These are phyloP conservation scores for Picochlorum sp. DNA, from an alignment of 139 green algal genomes.

Conservation along the genomic window DNA sequence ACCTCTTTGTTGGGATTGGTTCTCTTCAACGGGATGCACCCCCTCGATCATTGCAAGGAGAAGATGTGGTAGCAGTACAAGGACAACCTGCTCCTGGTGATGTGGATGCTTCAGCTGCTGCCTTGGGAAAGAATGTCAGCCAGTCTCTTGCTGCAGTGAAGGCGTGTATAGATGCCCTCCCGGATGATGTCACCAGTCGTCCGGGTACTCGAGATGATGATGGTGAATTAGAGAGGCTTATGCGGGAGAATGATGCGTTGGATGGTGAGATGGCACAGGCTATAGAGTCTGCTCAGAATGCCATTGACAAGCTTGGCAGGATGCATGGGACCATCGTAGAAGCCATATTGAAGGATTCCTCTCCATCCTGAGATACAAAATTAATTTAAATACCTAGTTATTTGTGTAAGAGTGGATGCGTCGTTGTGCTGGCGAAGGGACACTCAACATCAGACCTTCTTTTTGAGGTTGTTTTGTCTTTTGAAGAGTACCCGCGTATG, in stretches of 20 bases:
- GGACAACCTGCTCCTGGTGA: background rate
- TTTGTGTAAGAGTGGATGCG: too few relatives aligned
- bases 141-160: background rate
- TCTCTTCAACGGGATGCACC: conserved; percentile 25
- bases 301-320: background rate
- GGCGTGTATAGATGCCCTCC: background rate
- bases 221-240: background rate
- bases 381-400: too few relatives aligned
- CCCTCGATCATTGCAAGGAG: conserved; percentile 3
- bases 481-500: too few relatives aligned
- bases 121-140: background rate
- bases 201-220: background rate
- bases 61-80: background rate
- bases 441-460: too few relatives aligned
- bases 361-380: too few relatives aligned
- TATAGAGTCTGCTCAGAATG: background rate
- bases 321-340: too few relatives aligned
- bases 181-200: background rate
- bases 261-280: background rate
- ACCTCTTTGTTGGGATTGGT: conserved; percentile 23
- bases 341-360: too few relatives aligned
- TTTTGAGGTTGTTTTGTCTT: too few relatives aligned
- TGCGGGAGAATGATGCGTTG: too few relatives aligned
- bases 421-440: too few relatives aligned
- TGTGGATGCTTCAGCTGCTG: background rate